Evolutionary conservation across 2,329 filamentous ascomycete genomes (phyloP), one percentile per base, ranked within the genome.

Genomic region (Dactylellina leptospora): DNA sequence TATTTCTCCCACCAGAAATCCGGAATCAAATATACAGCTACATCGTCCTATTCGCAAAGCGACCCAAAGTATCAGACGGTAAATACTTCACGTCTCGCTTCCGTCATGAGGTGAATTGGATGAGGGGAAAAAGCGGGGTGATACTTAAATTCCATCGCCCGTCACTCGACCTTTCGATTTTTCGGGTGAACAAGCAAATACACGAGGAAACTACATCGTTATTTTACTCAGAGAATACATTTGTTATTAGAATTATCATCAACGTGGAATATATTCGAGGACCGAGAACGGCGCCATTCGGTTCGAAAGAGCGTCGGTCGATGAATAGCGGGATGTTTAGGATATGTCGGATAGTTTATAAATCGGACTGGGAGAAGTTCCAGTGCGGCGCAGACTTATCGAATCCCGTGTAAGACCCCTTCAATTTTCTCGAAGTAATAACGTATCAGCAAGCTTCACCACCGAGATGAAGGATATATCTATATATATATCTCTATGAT

Each of bases 1-100:
- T 56, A 10, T n/a, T 16, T 16, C 28, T 64, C 1, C 60, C 50
- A 2, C 27, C 33, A 4, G 60, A 64, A 55, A 47, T 64, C 36
- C 38, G 60, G 10, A 20, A 55, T 16, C n/a, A 55, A 20, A 48
- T 64, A 27, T 64, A 64, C 11, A 16, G 25, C 51, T 40, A 64
- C 27, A 1, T 56, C 4, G 11, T 64, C 8, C 38, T 56, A 9
- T 64, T 64, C 60, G 40, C 25, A 28, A 11, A 38, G 4, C 45
- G 53, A 53, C 58, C 16, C 16, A 38, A 16, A 1, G 16, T 33
- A 25, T 62, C 47, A 11, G 36, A 44, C 2, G 45, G 47, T 13
- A 53, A 42, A 44, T 62, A 44, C 47, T 62, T 62, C 36, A 28
- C n/a, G 11, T 23, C 20, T 51, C 42, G 23, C 33, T 16, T 27